These are phyloP conservation scores for Chenopodium formosanum DNA, from an alignment of 148 eudicot species.

Conservation along the genomic window DNA sequence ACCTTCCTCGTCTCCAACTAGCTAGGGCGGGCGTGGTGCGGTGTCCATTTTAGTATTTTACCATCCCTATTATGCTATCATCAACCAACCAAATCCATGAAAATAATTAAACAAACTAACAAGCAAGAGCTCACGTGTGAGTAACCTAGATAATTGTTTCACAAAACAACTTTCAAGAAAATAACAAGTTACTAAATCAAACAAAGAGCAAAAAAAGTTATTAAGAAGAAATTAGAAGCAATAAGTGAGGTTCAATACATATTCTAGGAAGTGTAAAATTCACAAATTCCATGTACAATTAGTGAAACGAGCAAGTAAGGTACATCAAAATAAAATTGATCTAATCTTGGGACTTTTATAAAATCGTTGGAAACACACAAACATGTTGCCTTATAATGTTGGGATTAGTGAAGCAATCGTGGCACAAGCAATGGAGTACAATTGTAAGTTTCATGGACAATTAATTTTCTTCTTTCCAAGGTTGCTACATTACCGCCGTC, in stretches of 20 bases:
- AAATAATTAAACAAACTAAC: too few relatives aligned
- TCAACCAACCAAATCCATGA: too few relatives aligned
- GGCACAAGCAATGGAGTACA: conserved; percentile 5
- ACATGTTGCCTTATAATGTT: conserved; percentile 1
- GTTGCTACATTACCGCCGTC: conserved; percentile 14
- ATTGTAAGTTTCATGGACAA: conserved; percentile 8
- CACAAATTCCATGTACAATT: not conserved
- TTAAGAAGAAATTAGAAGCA: not conserved
- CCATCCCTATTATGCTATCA: too few relatives aligned
- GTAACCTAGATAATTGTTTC: not conserved
- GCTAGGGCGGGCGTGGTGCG: too few relatives aligned
- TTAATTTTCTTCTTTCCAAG: not conserved
- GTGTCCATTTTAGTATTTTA: too few relatives aligned
- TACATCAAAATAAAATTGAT: not conserved
- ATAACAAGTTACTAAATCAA: not conserved
- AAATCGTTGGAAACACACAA: not conserved
- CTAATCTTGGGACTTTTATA: conserved; percentile 5
- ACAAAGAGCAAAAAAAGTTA: not conserved
- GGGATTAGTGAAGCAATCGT: conserved; percentile 13
- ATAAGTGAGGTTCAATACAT: not conserved
- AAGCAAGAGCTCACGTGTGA: not conserved
- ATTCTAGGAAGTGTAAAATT: conserved; percentile 4
- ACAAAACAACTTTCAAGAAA: not conserved
- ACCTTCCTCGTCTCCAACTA: too few relatives aligned
- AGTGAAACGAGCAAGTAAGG: not conserved